Percentiles rank a stretch among this genome's conserved stretches.
Conservation (phyloP, 116 monocot species). For the Zostera marina region DNA sequence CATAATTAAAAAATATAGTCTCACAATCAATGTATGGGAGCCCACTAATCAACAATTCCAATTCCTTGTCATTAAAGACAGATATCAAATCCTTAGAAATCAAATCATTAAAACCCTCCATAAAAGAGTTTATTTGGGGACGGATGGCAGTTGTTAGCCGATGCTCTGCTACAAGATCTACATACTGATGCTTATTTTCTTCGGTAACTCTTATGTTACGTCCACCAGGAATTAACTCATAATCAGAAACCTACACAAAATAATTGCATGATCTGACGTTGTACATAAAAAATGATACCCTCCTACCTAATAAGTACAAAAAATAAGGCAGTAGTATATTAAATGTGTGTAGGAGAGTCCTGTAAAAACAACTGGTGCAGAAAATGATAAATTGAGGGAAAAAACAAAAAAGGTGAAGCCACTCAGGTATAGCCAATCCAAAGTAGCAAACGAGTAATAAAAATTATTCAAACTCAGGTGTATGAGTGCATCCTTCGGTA, state of each 20-base stretch:
- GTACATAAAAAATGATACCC: too few species aligned
- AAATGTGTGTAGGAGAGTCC: too few species aligned
- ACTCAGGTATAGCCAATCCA: too few species aligned
- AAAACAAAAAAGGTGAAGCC: too few species aligned
- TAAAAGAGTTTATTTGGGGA: conserved; percentile 90
- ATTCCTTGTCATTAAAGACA: conserved; percentile 93
- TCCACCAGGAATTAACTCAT: conserved; percentile 92
- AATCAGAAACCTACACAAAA: conserved; percentile 61
- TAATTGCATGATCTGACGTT: too few species aligned
- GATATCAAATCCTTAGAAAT: conserved; percentile 77
- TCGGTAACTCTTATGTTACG: conserved; percentile 91
- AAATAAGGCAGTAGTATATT: too few species aligned
- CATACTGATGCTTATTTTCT: conserved; percentile 98
- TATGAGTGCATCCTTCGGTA: too few species aligned
- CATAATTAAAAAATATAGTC: conserved; percentile 5
- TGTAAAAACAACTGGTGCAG: too few species aligned
- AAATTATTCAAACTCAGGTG: too few species aligned
- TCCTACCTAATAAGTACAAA: too few species aligned
- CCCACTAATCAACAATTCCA: conserved; percentile 93
- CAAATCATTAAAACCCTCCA: conserved; percentile 93
- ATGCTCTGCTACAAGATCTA: conserved; percentile 87
- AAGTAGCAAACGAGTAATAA: too few species aligned
- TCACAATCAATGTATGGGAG: conserved; percentile 97
- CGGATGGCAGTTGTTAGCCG: conserved; percentile 90
- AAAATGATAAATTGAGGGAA: too few species aligned